Evolutionary conservation across 2,329 filamentous ascomycete genomes (phyloP).

Genomic region (Trichothecium sympodiale): DNA sequence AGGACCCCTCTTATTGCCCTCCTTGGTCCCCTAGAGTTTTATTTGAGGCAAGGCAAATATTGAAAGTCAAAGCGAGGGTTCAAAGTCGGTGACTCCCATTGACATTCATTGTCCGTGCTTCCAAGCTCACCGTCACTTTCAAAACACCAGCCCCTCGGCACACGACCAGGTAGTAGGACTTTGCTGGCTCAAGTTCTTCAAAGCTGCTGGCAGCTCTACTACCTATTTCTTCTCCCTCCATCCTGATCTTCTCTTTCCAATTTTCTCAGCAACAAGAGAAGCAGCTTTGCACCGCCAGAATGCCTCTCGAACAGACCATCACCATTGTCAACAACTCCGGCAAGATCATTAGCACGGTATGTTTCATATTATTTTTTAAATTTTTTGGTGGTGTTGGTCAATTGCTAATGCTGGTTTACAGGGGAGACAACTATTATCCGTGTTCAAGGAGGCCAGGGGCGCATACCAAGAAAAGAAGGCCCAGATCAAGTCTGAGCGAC

Average conservation of each 20-base stretch:
- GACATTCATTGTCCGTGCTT: not conserved
- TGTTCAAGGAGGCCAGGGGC: constrained; percentile 85
- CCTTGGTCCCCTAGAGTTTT: no score
- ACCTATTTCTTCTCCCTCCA: not conserved
- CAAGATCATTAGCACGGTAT: constrained; percentile 70
- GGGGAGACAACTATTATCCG: constrained; percentile 81
- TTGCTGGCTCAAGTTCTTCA: not conserved
- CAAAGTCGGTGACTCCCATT: not conserved
- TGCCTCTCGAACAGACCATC: constrained; percentile 49
- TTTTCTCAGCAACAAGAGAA: not conserved
- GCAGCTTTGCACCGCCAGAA: constrained; percentile 5
- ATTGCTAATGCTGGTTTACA: constrained; percentile 21
- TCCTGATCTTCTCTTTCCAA: not conserved
- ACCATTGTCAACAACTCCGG: constrained; percentile 75
- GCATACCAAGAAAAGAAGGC: constrained; percentile 84
- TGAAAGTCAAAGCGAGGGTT: no score
- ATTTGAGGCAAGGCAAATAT: no score
- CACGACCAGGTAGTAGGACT: not conserved
- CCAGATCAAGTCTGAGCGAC: constrained; percentile 57
- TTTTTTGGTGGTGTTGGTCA: no score
- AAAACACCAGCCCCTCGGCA: not conserved
- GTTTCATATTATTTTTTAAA: constrained; percentile 16
- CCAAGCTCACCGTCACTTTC: not conserved
- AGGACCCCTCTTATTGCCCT: no score
- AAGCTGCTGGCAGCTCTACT: not conserved